Base-by-base conservation (phyloP, 2,329 filamentous ascomycete species). In the Aspergillus luchuensis region DNA sequence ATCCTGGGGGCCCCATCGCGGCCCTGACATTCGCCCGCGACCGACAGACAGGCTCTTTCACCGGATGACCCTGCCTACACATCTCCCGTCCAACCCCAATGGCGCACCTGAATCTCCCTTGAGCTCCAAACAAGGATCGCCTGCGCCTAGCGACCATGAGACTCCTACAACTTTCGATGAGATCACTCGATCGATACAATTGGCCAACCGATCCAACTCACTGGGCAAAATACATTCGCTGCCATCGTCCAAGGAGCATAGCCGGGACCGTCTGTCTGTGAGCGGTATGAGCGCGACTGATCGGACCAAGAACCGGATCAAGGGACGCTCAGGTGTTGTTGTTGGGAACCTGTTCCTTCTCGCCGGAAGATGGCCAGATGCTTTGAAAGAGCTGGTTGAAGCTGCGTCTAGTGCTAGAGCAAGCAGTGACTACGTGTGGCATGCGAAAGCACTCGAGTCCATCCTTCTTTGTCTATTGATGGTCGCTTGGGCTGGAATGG, bases 381-480 rank as follows among this genome's bases (percentile, higher is more conserved):
- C 94, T 7, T 76, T 98, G 49, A 90, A 87, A 73, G 91, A 96
- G 72, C 84, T 97, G 21, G 82, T 87, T 8, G 94, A 97, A 62
- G 91, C 90, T 57, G 92, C 91, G 2, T 85, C 85, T 8, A 87
- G 89, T 67, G 89, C 92, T 15, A 89, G 91, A 68, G 88, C 87
- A 39, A 85, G 91, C 60, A 93, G 92, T 69, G 95, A 99, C 76
- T 91, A 97, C 76, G 76, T 98, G n/a, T 99, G 95, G 94, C 92
- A 97, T 78, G 95, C 91, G 17, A 98, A 98, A 77, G 93, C 92
- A 1, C 82, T 99, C 19, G 96, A 99, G 73, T 87, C 93, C 28
- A 91, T 96, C 62, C 80, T 95, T 50, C 83, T 96, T 25, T 92
- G 90, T 71, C 83, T 98, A 66, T 72, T 98, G 43, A 85, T 98